A percentile compares a stretch with the other conserved stretches of the same genome.
Conservation (phyloP, 176 grass and related monocot genomes). For the Avena insularis region DNA sequence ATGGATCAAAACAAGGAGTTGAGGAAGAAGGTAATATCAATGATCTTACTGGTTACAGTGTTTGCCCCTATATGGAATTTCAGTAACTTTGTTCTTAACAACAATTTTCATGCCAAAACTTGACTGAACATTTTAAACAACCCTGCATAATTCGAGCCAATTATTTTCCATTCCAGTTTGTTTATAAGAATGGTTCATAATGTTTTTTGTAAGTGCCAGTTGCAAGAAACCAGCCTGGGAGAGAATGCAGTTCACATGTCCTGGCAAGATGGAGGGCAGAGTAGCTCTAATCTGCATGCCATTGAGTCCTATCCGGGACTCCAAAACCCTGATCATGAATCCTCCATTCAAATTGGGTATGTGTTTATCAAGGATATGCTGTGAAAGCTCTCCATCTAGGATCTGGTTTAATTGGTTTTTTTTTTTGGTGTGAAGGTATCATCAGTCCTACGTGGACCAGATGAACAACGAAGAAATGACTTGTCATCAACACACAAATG, state of each 20-base stretch:
- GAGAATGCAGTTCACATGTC: slow-evolving; percentile 46
- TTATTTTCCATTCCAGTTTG: too few relatives aligned
- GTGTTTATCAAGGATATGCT: neutral
- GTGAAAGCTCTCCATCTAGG: neutral
- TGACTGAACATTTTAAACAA: neutral
- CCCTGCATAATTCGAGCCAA: neutral
- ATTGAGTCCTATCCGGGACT: slow-evolving; percentile 42
- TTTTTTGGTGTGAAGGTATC: neutral
- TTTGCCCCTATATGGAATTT: neutral
- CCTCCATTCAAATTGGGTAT: slow-evolving; percentile 53
- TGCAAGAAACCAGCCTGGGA: slow-evolving; percentile 43
- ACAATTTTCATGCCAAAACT: neutral
- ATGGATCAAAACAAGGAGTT: slow-evolving; percentile 71
- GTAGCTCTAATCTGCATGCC: slow-evolving; percentile 37
- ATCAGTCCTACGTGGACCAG: slow-evolving; percentile 21
- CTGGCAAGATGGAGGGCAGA: slow-evolving; percentile 57
- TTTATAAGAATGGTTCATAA: too few relatives aligned
- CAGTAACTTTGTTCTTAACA: neutral
- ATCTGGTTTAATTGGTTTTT: neutral
- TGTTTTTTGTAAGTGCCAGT: slow-evolving; percentile 32
- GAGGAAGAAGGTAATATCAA: slow-evolving; percentile 67
- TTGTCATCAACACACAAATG: neutral
- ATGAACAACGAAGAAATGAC: neutral
- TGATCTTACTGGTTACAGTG: neutral
- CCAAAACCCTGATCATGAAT: slow-evolving; percentile 37